These are phyloP conservation scores for Vaccinium vitisidaea DNA, from an alignment of 148 eudicot species.

Conservation along the genomic window DNA sequence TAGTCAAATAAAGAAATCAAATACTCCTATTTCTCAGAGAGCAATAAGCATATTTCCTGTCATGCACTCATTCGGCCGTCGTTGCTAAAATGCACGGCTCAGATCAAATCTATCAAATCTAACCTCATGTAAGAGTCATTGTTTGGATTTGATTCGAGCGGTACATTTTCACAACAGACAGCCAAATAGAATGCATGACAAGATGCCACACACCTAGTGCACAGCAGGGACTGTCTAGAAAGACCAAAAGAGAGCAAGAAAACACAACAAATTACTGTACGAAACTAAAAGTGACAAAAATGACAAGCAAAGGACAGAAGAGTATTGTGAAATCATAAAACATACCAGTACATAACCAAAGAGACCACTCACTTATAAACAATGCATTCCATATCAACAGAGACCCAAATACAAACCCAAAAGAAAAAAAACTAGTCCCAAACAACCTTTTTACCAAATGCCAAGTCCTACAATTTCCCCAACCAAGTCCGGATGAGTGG, in stretches of 20 bases:
- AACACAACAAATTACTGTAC: not conserved
- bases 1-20: not conserved
- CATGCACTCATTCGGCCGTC: too few species aligned
- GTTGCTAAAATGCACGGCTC: too few species aligned
- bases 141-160: too few species aligned
- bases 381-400: not conserved
- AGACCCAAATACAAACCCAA: not conserved
- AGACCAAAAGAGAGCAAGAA: not conserved
- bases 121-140: too few species aligned
- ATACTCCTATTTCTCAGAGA: not conserved
- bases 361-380: not conserved
- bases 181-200: too few species aligned
- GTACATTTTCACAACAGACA: too few species aligned
- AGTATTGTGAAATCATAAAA: not conserved
- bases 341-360: not conserved
- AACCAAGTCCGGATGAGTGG: not conserved
- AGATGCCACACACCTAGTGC: too few species aligned
- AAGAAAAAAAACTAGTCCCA: not conserved
- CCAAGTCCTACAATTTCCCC: not conserved
- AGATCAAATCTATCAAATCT: too few species aligned
- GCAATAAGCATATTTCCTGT: not conserved
- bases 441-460: not conserved
- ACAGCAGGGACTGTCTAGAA: not conserved
- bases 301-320: not conserved
- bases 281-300: not conserved